Percentiles rank a stretch among this genome's conserved stretches.
Evolutionary conservation across 495 filamentous ascomycete species (phyloP).

Genomic region (Penicillium tannophilum): DNA sequence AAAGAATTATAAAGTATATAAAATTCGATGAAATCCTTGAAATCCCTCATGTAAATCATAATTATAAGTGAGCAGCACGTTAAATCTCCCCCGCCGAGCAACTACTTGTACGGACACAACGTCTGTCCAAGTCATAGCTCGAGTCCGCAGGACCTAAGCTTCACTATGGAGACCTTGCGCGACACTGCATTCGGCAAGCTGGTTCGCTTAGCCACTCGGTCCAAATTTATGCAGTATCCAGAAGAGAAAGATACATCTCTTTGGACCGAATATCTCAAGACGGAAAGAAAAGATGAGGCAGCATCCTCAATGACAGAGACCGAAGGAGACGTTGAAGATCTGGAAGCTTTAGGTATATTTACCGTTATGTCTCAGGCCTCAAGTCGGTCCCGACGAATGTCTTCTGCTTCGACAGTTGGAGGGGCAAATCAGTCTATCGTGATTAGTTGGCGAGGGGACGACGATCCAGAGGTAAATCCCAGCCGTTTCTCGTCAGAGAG

Average conservation of each 20-base stretch:
- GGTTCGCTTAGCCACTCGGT: slow-evolving; percentile 32
- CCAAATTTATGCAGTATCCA: slow-evolving; percentile 31
- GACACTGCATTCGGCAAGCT: slow-evolving; percentile 39
- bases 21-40: background rate
- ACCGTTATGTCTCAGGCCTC: slow-evolving; percentile 27
- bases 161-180: slow-evolving; percentile 27
- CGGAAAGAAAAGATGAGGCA: slow-evolving; percentile 30
- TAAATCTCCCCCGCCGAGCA: background rate
- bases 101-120: background rate
- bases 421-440: slow-evolving; percentile 11
- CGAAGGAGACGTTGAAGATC: slow-evolving; percentile 22
- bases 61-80: background rate
- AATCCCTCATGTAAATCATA: background rate
- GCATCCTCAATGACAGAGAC: slow-evolving; percentile 15
- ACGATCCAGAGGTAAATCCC: slow-evolving; percentile 35
- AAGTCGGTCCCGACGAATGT: slow-evolving; percentile 14
- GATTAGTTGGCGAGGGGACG: slow-evolving; percentile 25
- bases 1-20: background rate
- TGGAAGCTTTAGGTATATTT: slow-evolving; percentile 19
- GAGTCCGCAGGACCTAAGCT: background rate
- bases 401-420: slow-evolving; percentile 6
- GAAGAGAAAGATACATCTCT: slow-evolving; percentile 37
- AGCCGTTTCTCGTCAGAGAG: background rate
- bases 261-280: slow-evolving; percentile 39
- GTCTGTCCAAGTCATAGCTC: background rate